Evolutionary conservation across 2,329 filamentous ascomycete genomes (phyloP).

Genomic region (Colletotrichum sp.): DNA sequence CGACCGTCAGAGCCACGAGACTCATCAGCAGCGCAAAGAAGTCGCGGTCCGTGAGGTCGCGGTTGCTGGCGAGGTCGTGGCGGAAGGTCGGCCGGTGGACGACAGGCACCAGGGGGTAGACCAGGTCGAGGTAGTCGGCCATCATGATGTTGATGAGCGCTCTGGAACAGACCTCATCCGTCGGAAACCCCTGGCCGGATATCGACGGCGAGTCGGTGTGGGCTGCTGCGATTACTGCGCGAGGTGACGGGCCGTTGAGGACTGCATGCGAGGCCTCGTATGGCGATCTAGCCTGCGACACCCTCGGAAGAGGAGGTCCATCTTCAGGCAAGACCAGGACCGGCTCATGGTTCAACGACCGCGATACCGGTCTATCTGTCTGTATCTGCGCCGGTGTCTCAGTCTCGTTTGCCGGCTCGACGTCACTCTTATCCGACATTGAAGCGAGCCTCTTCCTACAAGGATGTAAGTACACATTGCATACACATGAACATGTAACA

Average conservation of each 20-base stretch:
- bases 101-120: constrained; percentile 30
- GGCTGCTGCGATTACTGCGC: background rate
- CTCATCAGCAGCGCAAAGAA: constrained; percentile 30
- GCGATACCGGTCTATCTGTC: background rate
- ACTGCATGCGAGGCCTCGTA: background rate
- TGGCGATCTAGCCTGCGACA: background rate
- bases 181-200: constrained; percentile 13
- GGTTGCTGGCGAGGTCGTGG: constrained; percentile 23
- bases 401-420: background rate
- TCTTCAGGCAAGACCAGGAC: background rate
- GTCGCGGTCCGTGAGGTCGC: constrained; percentile 27
- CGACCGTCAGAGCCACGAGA: constrained; percentile 27
- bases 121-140: constrained; percentile 28
- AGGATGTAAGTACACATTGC: background rate
- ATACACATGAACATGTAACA: background rate
- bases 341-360: background rate
- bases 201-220: background rate
- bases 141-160: constrained; percentile 26
- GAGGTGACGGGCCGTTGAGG: background rate
- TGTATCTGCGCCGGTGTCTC: background rate
- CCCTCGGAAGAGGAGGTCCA: background rate
- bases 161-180: constrained; percentile 30
- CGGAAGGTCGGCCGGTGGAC: constrained; percentile 29
- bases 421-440: constrained; percentile 4
- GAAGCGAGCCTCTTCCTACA: constrained; percentile 12